Evolutionary conservation across 257 asterid genomes (phyloP), one percentile per base, ranked within the genome.

Genomic region (Cordia subcordata): DNA sequence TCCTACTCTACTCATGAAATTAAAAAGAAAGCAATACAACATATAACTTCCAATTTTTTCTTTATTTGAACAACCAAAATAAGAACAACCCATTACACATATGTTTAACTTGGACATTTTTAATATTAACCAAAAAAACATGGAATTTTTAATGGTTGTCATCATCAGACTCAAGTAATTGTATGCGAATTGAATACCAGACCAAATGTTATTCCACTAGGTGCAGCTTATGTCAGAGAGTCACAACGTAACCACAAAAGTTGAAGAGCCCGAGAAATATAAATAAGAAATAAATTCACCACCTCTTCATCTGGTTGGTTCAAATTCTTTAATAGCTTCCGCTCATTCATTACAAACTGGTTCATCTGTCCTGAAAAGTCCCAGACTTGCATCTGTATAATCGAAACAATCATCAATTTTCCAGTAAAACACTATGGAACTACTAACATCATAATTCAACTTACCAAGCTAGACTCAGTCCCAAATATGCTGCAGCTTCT

Each of bases 351-450:
- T 54, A 79, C 64, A 65, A 82, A 73, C 46, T 61, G 80, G 71
- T 45, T 71, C 49, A 82, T 85, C 77, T 77, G 82, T 53, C 87
- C 81, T 23, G 94, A 85, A 74, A 82, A 85, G 76, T 88, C 96
- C 92, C 89, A 82, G 64, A 88, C 69, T 63, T 70, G 81, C 62
- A 85, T 69, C 96, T 88, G 85, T 68, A 60, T 50, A 65, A 49
- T 45, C 39, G 47, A 61, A 50, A 33, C 60, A 66, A 55, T 56
- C 39, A 57, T 57, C 59, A 53, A 61, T 51, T 56, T 55, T 65
- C 54, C 62, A 65, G 44, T 49, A 21, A 60, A 58, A 40, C 5
- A 38, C 17, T 17, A 45, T 62, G 3, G 15, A 62, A 57, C 65
- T 37, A n/a, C 55, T 39, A 66, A 62, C 64, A 52, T 19, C 18